Evolutionary conservation across 2,329 filamentous ascomycete genomes (phyloP).

Genomic region (Rutstroemia sp.): DNA sequence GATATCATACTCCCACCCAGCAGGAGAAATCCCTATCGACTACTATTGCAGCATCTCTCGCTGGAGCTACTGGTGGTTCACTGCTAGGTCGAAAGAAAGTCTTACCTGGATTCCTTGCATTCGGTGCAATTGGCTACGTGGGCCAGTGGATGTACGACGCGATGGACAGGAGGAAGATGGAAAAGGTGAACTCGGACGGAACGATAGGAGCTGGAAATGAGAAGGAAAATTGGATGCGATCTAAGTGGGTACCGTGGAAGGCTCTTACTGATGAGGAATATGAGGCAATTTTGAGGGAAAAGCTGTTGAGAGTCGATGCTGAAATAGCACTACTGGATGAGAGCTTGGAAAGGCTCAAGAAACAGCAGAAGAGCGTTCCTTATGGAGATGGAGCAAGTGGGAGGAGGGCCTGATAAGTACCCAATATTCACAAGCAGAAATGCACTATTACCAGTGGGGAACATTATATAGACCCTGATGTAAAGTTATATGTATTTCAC

Average conservation of each 20-base stretch:
- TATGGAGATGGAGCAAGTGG: not conserved
- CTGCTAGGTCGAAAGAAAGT: conserved; percentile 48
- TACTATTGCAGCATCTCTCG: conserved; percentile 61
- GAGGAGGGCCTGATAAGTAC: not conserved
- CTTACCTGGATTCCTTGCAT: conserved; percentile 52
- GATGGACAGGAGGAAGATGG: conserved; percentile 34
- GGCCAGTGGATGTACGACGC: conserved; percentile 50
- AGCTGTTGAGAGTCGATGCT: conserved; percentile 61
- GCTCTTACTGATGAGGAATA: conserved; percentile 69
- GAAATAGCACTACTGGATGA: conserved; percentile 76
- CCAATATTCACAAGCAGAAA: no score
- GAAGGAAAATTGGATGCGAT: conserved; percentile 39
- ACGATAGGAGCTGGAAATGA: conserved; percentile 20
- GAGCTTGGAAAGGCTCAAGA: conserved; percentile 45
- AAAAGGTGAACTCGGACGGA: conserved; percentile 22
- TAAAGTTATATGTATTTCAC: not conserved
- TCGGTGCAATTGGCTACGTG: conserved; percentile 46
- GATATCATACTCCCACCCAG: conserved; percentile 39
- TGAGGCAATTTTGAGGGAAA: conserved; percentile 60
- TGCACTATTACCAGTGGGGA: no score
- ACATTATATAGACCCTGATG: not conserved
- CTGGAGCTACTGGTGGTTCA: conserved; percentile 56
- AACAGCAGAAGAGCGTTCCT: conserved; percentile 4
- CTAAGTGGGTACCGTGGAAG: conserved; percentile 65
- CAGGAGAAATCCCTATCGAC: conserved; percentile 60